These are phyloP conservation scores for Gonapodya prolifera DNA, from an alignment of 192 early-diverging fungal species.

Conservation along the genomic window DNA sequence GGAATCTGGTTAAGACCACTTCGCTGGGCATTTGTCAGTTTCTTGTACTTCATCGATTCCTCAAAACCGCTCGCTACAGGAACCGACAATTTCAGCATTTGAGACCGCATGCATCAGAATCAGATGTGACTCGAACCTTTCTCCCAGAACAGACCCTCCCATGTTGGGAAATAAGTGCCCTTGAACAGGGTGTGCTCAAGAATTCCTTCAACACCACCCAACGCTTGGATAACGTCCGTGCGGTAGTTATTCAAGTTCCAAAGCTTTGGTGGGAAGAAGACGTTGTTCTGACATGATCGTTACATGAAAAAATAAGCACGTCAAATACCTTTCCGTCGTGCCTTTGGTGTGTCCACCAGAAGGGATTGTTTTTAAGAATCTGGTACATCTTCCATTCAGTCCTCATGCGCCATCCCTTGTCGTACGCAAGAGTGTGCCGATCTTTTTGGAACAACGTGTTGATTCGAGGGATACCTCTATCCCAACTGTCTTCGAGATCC, in stretches of 20 bases:
- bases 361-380: constrained; percentile 85
- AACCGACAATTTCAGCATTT: not conserved
- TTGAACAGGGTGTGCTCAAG: constrained; percentile 98
- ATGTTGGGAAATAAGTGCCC: constrained; percentile 94
- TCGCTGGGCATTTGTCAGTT: constrained; percentile 96
- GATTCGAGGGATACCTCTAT: constrained; percentile 95
- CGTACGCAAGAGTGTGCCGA: constrained; percentile 95
- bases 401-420: constrained; percentile 97
- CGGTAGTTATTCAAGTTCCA: constrained; percentile 86
- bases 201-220: constrained; percentile 98
- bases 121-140: no score
- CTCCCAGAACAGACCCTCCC: constrained; percentile 99
- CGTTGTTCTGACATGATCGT: no score
- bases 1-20: constrained; percentile 99
- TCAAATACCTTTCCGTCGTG: constrained; percentile 89
- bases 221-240: constrained; percentile 97
- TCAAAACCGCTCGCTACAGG: constrained; percentile 4
- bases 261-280: no score
- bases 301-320: no score
- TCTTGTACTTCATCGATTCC: constrained; percentile 60
- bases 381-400: constrained; percentile 98
- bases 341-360: constrained; percentile 80
- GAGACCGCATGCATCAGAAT: no score
- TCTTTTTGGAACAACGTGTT: constrained; percentile 98
- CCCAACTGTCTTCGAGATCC: constrained; percentile 98